A percentile compares a stretch with the other conserved stretches of the same genome.
Evolutionary conservation across 2,329 filamentous ascomycete genomes (phyloP).

Genomic region (Mycosphaerella arachidis): DNA sequence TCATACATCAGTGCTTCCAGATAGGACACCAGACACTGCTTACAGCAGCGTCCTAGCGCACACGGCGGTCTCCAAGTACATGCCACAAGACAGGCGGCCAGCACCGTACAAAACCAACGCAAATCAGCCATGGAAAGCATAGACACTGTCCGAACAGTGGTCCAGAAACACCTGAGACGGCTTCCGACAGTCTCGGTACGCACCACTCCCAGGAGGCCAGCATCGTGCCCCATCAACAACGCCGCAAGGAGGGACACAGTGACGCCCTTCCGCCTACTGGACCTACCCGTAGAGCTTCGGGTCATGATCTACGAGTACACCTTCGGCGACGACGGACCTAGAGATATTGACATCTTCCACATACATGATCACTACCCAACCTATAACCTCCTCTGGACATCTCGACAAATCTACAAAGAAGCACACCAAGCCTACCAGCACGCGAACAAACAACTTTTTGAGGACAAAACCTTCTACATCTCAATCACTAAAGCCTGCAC

Average conservation of each 20-base stretch:
- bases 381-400: background rate
- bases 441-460: background rate
- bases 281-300: background rate
- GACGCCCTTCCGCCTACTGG: background rate
- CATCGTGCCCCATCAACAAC: background rate
- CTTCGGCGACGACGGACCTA: background rate
- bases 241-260: background rate
- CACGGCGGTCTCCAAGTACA: too few relatives aligned
- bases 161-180: too few relatives aligned
- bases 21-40: too few relatives aligned
- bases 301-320: background rate
- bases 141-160: too few relatives aligned
- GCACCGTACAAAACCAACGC: too few relatives aligned
- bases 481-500: background rate
- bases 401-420: background rate
- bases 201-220: background rate
- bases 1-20: too few relatives aligned
- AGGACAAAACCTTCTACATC: background rate
- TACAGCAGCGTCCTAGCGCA: too few relatives aligned
- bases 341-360: background rate
- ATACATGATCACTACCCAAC: background rate
- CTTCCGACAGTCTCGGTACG: background rate
- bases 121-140: too few relatives aligned
- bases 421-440: background rate
- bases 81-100: too few relatives aligned